Conservation (phyloP, 1,284 basidiomycete species). For the Microbotryum lychnidis-dioicae region DNA sequence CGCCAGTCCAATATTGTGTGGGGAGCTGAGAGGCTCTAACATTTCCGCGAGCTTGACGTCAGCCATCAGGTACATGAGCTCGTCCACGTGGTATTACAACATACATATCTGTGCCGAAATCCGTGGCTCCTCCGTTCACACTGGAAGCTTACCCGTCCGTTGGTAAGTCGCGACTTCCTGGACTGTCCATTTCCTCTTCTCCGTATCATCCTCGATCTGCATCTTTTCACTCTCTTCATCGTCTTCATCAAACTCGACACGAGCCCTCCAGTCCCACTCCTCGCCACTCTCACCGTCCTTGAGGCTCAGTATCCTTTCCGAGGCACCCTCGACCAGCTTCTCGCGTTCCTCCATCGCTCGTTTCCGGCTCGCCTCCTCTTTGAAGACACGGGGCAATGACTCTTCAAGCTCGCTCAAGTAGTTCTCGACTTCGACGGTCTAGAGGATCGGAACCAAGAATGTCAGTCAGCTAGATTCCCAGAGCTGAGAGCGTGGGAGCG, state of each 20-base stretch:
- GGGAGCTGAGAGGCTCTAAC: too few species aligned
- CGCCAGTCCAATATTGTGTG: too few species aligned
- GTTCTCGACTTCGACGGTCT: conserved; percentile 19
- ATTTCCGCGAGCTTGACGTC: too few species aligned
- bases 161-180: conserved; percentile 11
- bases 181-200: conserved; percentile 20
- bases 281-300: conserved; percentile 1
- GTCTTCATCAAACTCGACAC: conserved; percentile 2
- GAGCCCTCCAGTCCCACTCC: conserved; percentile 3
- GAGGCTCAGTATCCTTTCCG: background rate
- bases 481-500: too few species aligned
- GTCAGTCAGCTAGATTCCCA: background rate
- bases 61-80: too few species aligned
- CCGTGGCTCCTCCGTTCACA: background rate
- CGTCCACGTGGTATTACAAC: too few species aligned
- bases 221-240: conserved; percentile 8
- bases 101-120: too few species aligned
- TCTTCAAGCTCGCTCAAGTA: background rate
- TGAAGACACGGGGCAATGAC: conserved; percentile 9
- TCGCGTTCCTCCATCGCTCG: background rate
- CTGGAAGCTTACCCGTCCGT: conserved; percentile 13
- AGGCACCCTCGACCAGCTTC: background rate
- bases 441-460: background rate
- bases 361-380: background rate
- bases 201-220: background rate